A percentile compares a stretch with the other conserved stretches of the same genome.
These are phyloP conservation scores for Lojkania enalia DNA, from an alignment of 2,329 filamentous ascomycete species.

Conservation along the genomic window DNA sequence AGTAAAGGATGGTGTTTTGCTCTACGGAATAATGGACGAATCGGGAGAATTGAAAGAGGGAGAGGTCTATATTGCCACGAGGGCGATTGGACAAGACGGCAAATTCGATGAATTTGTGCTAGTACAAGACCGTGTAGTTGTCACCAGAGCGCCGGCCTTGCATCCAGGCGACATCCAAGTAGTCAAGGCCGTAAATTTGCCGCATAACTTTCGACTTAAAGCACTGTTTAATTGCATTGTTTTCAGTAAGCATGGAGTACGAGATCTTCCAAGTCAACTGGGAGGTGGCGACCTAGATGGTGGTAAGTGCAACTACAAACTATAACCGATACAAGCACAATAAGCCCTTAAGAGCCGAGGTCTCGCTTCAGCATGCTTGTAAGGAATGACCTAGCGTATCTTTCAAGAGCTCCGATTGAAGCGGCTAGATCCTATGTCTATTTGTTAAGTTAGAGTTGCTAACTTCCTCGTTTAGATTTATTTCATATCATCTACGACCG, in stretches of 20 bases:
- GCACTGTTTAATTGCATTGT: slow-evolving; percentile 73
- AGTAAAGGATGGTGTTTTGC: slow-evolving; percentile 69
- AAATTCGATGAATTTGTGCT: slow-evolving; percentile 17
- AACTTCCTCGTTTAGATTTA: too few relatives aligned
- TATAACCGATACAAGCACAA: too few relatives aligned
- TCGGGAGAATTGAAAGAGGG: slow-evolving; percentile 67
- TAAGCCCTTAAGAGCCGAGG: too few relatives aligned
- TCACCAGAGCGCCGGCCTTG: slow-evolving; percentile 79
- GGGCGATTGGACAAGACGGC: slow-evolving; percentile 42
- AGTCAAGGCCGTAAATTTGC: slow-evolving; percentile 62
- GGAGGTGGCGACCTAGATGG: slow-evolving; percentile 84
- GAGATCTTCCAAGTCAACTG: slow-evolving; percentile 77
- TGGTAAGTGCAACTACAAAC: background rate
- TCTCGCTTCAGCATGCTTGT: too few relatives aligned
- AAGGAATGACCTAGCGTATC: too few relatives aligned
- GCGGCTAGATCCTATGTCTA: too few relatives aligned
- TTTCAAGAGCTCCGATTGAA: too few relatives aligned
- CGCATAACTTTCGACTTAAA: slow-evolving; percentile 62
- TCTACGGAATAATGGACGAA: slow-evolving; percentile 86
- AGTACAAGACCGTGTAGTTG: slow-evolving; percentile 53
- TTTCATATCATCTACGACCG: background rate
- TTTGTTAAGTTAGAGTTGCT: too few relatives aligned
- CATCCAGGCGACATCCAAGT: slow-evolving; percentile 80
- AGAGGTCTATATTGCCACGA: slow-evolving; percentile 68
- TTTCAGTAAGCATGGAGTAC: slow-evolving; percentile 70